These are phyloP conservation scores for Aquanectria penicillioides DNA, from an alignment of 2,329 filamentous ascomycete genomes.

Conservation along the genomic window DNA sequence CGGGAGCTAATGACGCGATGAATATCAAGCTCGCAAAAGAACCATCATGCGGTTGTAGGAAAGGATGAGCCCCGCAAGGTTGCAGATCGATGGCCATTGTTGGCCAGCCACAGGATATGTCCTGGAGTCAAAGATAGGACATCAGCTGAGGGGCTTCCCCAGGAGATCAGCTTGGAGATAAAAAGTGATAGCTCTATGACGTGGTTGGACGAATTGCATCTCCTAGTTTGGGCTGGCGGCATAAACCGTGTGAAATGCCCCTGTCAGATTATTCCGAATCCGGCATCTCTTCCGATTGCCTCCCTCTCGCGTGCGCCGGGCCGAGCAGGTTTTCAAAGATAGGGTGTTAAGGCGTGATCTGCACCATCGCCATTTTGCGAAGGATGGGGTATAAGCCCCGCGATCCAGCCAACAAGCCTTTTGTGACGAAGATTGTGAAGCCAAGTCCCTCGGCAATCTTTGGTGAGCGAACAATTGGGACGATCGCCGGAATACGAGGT, in stretches of 20 bases:
- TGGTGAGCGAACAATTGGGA: too few relatives aligned
- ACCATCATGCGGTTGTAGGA: neutral
- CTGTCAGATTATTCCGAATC: conserved; percentile 9
- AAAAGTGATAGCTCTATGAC: neutral
- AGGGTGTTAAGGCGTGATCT: too few relatives aligned
- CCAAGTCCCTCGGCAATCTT: too few relatives aligned
- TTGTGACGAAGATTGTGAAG: too few relatives aligned
- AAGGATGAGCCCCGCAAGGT: too few relatives aligned
- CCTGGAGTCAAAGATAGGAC: neutral
- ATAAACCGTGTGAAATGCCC: neutral
- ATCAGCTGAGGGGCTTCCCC: neutral
- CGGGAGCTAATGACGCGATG: neutral
- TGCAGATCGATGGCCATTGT: too few relatives aligned
- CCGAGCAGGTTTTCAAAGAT: too few relatives aligned
- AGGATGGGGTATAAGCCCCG: too few relatives aligned
- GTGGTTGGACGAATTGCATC: conserved; percentile 7
- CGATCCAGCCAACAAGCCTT: too few relatives aligned
- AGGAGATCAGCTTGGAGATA: neutral
- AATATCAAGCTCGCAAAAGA: conserved; percentile 12
- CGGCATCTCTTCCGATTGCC: conserved; percentile 4
- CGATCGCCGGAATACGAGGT: neutral
- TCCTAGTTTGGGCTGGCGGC: neutral
- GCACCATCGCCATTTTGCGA: too few relatives aligned
- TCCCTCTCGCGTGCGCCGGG: neutral
- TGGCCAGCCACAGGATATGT: neutral